phyloP scores from a whole-genome alignment of 192 early-diverging fungal genomes.

The Obelidium mucronatum region DNA sequence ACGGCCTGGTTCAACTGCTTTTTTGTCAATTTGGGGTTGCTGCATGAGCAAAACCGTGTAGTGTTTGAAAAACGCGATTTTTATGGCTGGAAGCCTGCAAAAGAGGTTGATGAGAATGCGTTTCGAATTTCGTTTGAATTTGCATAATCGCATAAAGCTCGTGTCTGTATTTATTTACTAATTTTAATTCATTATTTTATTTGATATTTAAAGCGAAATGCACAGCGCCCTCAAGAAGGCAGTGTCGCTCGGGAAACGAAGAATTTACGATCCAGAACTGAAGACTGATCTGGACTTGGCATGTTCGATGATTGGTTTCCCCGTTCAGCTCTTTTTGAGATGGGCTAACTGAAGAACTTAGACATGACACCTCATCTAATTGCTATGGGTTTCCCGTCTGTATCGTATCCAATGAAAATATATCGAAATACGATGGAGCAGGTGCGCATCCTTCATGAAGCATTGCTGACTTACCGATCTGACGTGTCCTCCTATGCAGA shows the following conservation, averaged over 20 bases:
- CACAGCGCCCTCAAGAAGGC: neutral
- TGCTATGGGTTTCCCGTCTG: slow-evolving; percentile 67
- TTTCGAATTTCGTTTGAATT: too few species aligned
- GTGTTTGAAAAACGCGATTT: too few species aligned
- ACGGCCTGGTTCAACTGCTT: too few species aligned
- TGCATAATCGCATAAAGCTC: too few species aligned
- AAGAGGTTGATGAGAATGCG: too few species aligned
- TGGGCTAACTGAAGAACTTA: neutral
- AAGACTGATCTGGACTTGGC: neutral
- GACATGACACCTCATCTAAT: slow-evolving; percentile 62
- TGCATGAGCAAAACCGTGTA: too few species aligned
- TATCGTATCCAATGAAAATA: slow-evolving; percentile 53
- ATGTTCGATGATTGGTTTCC: neutral
- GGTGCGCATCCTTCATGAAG: slow-evolving; percentile 31
- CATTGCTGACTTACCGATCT: neutral
- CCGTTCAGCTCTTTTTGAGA: neutral
- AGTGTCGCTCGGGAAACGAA: slow-evolving; percentile 8
- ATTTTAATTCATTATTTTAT: too few species aligned
- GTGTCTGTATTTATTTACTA: too few species aligned
- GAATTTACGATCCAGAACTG: neutral
- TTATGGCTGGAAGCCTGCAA: too few species aligned
- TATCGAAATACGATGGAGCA: slow-evolving; percentile 62
- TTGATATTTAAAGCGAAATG: too few species aligned
- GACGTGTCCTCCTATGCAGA: neutral
- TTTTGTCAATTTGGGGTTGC: too few species aligned